Conservation (phyloP, 305 asterid genomes). For the Fraxinus nigra region DNA sequence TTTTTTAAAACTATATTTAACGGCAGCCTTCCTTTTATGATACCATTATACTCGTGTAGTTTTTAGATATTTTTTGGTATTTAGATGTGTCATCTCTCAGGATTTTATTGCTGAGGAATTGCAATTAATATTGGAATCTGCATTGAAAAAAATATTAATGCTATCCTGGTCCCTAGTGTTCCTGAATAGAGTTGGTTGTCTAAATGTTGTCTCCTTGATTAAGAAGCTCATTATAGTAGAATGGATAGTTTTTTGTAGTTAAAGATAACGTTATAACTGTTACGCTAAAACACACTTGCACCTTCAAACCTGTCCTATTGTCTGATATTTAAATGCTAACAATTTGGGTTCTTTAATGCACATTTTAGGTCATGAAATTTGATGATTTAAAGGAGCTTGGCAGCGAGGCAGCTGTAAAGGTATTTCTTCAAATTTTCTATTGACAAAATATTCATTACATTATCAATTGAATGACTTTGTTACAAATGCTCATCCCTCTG, state of each 20-base stretch:
- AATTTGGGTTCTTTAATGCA: conserved; percentile 5
- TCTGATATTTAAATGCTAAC: neutral
- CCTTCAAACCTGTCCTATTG: neutral
- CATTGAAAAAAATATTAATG: neutral
- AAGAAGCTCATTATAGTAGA: neutral
- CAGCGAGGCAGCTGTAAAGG: conserved; percentile 88
- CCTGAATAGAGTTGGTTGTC: neutral
- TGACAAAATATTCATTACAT: neutral
- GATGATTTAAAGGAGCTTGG: conserved; percentile 92
- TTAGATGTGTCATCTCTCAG: neutral
- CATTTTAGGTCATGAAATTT: conserved; percentile 86
- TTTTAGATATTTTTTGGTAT: neutral
- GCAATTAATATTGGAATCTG: neutral
- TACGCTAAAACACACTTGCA: neutral
- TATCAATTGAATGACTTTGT: conserved; percentile 2
- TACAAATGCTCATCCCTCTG: neutral
- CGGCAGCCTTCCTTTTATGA: neutral
- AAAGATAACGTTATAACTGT: neutral
- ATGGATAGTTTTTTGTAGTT: neutral
- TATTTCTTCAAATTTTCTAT: conserved; percentile 23
- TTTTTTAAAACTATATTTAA: neutral
- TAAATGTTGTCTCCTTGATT: neutral
- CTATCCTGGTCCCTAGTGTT: neutral
- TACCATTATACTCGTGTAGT: neutral
- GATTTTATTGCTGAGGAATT: neutral